Conservation (phyloP, 495 filamentous ascomycete genomes). For the Penicillium cataractarum region DNA sequence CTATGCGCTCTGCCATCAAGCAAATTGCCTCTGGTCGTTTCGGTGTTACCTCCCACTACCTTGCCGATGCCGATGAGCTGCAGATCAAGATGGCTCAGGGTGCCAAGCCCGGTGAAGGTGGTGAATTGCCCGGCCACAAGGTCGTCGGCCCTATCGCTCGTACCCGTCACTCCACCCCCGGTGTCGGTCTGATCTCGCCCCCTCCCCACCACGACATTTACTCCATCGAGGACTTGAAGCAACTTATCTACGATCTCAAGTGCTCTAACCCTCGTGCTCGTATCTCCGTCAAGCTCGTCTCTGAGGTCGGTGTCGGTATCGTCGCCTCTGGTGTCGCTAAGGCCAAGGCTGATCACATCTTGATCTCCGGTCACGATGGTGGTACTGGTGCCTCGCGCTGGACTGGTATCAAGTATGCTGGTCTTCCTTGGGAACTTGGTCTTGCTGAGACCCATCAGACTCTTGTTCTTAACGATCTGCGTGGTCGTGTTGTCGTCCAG, state of each 20-base stretch:
- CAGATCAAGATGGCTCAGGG: constrained; percentile 99
- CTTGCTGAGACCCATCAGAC: constrained; percentile 99
- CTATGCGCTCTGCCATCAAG: constrained; percentile 98
- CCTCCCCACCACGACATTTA: constrained; percentile 99
- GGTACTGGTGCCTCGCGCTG: constrained; percentile 97
- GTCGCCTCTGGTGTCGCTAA: constrained; percentile 98
- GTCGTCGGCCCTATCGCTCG: constrained; percentile 95
- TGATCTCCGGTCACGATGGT: constrained; percentile 98
- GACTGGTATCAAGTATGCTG: constrained; percentile 99
- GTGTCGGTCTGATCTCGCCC: constrained; percentile 97
- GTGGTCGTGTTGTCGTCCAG: constrained; percentile 95
- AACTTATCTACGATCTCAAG: constrained; percentile 98
- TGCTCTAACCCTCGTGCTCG: constrained; percentile 94
- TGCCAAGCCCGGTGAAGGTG: constrained; percentile 97
- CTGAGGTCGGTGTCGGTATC: constrained; percentile 97
- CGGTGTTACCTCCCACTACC: constrained; percentile 96
- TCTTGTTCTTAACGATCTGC: constrained; percentile 95
- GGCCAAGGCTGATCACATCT: constrained; percentile 96
- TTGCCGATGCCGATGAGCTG: constrained; percentile 97
- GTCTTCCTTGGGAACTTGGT: constrained; percentile 97
- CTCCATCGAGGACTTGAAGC: constrained; percentile 98
- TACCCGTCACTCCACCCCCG: constrained; percentile 97
- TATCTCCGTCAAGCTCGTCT: constrained; percentile 98
- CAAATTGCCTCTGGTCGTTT: constrained; percentile 98
- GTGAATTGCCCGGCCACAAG: constrained; percentile 97